Evolutionary conservation across 1,284 basidiomycete genomes (phyloP).

Genomic region (Leccinum brunneo-olivaceum): DNA sequence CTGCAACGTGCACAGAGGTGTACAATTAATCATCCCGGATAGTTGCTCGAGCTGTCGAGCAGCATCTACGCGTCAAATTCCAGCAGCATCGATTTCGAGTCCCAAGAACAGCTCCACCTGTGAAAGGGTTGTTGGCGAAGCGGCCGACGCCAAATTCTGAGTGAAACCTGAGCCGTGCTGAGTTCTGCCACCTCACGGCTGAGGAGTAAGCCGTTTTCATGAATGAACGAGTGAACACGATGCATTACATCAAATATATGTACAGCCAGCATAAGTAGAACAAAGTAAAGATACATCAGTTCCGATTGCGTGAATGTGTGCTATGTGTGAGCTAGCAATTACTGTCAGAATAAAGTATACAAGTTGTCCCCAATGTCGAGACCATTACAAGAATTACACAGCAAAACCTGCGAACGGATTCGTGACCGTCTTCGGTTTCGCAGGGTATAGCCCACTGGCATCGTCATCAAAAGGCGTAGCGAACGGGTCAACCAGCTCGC

Average conservation of each 20-base stretch:
- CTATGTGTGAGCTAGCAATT: slow-evolving; percentile 8
- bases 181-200: too few relatives aligned
- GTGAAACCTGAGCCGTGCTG: too few relatives aligned
- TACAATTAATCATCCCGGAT: too few relatives aligned
- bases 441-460: slow-evolving; percentile 28
- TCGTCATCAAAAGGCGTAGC: slow-evolving; percentile 75
- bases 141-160: too few relatives aligned
- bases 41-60: too few relatives aligned
- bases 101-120: too few relatives aligned
- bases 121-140: too few relatives aligned
- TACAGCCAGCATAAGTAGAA: slow-evolving; percentile 7
- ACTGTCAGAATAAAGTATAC: slow-evolving; percentile 16
- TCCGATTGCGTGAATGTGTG: slow-evolving; percentile 5
- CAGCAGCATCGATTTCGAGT: too few relatives aligned
- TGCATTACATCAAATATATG: slow-evolving; percentile 3
- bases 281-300: slow-evolving; percentile 22
- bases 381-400: slow-evolving; percentile 12
- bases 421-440: slow-evolving; percentile 18
- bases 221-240: too few relatives aligned
- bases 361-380: slow-evolving; percentile 1
- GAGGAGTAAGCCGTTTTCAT: too few relatives aligned
- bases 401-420: slow-evolving; percentile 30
- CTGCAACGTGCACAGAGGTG: too few relatives aligned
- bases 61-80: too few relatives aligned
- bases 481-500: slow-evolving; percentile 47